These are phyloP conservation scores for Coelastrella sp. DNA, from an alignment of 139 green algal species.

Conservation along the genomic window DNA sequence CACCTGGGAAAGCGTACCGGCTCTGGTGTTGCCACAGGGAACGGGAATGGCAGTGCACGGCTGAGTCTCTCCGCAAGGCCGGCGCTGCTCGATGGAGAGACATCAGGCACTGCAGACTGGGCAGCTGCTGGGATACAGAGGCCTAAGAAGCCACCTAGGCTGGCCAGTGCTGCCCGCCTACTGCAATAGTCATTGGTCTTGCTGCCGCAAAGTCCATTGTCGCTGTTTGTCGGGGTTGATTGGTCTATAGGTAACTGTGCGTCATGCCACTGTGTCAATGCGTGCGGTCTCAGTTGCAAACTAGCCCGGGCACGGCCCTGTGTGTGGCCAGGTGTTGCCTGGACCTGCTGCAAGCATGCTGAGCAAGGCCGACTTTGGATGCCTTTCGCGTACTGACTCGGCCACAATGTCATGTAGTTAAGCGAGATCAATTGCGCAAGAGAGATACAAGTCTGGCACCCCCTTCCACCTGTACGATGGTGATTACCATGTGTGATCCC, in stretches of 20 bases:
- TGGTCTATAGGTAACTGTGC: not conserved
- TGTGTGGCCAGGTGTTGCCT: not conserved
- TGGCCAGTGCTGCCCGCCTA: not conserved
- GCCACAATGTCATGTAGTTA: too few relatives aligned
- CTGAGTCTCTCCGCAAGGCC: not conserved
- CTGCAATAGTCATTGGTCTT: not conserved
- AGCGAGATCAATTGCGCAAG: too few relatives aligned
- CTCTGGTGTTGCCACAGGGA: conserved; percentile 13
- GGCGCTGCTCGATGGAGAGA: not conserved
- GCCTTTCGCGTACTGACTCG: not conserved
- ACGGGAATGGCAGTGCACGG: conserved; percentile 21
- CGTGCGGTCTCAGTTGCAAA: not conserved
- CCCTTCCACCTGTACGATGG: too few relatives aligned
- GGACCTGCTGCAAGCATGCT: not conserved
- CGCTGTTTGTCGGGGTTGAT: not conserved
- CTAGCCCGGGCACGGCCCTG: not conserved
- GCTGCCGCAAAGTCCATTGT: not conserved
- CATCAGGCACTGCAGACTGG: conserved; percentile 8
- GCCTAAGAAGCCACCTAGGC: not conserved
- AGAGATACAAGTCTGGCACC: too few relatives aligned
- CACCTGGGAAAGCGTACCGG: conserved; percentile 19
- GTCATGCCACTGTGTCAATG: not conserved
- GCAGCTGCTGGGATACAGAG: not conserved
- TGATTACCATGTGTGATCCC: too few relatives aligned
- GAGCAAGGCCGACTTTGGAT: not conserved